phyloP scores from a whole-genome alignment of 805 yeast genomes.

The Starmerella potacharoeniae region DNA sequence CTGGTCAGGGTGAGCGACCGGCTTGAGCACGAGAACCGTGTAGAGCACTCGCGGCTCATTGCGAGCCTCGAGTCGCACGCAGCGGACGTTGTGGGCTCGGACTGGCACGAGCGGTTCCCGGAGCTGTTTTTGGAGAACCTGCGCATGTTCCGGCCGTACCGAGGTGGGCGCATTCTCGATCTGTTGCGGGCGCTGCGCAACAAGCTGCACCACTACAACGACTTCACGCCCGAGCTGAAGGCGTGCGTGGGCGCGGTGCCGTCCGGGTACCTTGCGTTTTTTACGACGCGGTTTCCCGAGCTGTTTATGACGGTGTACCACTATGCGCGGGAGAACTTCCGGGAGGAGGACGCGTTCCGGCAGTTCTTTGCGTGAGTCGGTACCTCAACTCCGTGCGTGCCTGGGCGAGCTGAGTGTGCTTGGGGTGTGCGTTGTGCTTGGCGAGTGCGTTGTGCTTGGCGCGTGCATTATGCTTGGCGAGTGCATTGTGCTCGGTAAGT shows the following conservation, averaged over 20 bases:
- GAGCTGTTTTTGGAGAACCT: slow-evolving; percentile 63
- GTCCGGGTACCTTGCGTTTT: slow-evolving; percentile 70
- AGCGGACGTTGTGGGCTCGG: slow-evolving; percentile 36
- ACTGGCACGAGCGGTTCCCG: slow-evolving; percentile 75
- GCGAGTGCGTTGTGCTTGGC: too few species aligned
- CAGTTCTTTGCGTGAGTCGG: slow-evolving; percentile 1
- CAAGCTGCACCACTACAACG: slow-evolving; percentile 90
- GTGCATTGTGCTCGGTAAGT: too few species aligned
- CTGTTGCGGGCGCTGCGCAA: slow-evolving; percentile 79
- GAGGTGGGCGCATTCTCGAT: slow-evolving; percentile 68
- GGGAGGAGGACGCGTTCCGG: slow-evolving; percentile 11
- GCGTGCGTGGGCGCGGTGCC: slow-evolving; percentile 68
- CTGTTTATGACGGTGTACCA: slow-evolving; percentile 64
- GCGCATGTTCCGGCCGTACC: slow-evolving; percentile 85
- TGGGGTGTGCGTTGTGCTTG: too few species aligned
- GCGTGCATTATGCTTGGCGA: too few species aligned
- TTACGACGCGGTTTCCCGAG: slow-evolving; percentile 62
- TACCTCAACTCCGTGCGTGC: too few species aligned
- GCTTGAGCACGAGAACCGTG: slow-evolving; percentile 73
- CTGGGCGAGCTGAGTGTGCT: too few species aligned
- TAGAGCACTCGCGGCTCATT: slow-evolving; percentile 58
- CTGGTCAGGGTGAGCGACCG: slow-evolving; percentile 80
- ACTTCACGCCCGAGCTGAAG: slow-evolving; percentile 47
- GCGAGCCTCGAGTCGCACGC: slow-evolving; percentile 45
- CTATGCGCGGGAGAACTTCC: slow-evolving; percentile 14